Evolutionary conservation across 148 eudicot species (phyloP).

Genomic region (Talinum fruticosum): DNA sequence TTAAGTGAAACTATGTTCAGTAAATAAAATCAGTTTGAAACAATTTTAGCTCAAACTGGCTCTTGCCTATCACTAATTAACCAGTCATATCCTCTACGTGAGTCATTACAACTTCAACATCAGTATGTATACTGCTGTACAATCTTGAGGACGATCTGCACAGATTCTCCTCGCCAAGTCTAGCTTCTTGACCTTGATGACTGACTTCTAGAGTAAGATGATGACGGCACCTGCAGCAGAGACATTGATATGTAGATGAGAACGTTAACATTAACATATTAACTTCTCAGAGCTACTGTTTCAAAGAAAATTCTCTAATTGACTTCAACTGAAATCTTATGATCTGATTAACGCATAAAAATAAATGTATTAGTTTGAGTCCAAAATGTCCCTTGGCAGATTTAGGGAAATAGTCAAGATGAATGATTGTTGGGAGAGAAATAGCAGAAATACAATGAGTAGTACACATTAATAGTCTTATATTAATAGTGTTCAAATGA

Average conservation of each 20-base stretch:
- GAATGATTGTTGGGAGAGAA: background rate
- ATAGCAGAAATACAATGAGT: background rate
- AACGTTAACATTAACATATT: background rate
- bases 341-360: too few species aligned
- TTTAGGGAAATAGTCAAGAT: background rate
- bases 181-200: conserved; percentile 55
- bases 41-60: background rate
- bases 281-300: background rate
- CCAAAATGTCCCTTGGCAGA: background rate
- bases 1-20: background rate
- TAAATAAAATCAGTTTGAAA: background rate
- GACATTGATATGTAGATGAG: background rate
- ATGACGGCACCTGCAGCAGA: conserved; percentile 65
- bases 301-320: background rate
- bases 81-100: background rate
- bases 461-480: background rate
- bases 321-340: background rate
- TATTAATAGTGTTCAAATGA: background rate
- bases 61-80: background rate
- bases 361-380: background rate
- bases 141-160: conserved; percentile 1
- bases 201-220: conserved; percentile 76
- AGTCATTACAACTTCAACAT: background rate
- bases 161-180: conserved; percentile 5
- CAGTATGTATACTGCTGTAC: background rate